A percentile compares a stretch with the other conserved stretches of the same genome.
Conservation (phyloP, 768 basidiomycete species). For the Termitomyces sp. region DNA sequence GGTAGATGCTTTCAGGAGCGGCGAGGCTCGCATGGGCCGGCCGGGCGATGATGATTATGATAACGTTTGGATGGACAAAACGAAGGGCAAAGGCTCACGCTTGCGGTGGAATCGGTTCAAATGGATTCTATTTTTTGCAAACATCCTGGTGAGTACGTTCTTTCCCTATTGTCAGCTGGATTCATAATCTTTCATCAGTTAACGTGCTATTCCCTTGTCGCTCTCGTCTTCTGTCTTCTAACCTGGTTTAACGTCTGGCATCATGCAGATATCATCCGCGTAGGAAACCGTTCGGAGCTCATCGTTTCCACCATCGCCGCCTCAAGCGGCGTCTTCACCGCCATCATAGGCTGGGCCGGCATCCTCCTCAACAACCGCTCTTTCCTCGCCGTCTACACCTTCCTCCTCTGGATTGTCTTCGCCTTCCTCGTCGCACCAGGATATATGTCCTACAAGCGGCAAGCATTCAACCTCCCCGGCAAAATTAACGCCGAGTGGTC, state of each 20-base stretch:
- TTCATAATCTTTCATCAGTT: conserved; percentile 23
- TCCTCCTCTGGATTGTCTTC: conserved; percentile 72
- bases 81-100: conserved; percentile 31
- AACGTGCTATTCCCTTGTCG: conserved; percentile 52
- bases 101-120: conserved; percentile 83
- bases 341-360: conserved; percentile 74
- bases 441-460: conserved; percentile 70
- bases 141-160: conserved; percentile 35
- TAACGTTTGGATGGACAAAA: conserved; percentile 22
- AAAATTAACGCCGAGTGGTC: conserved; percentile 78
- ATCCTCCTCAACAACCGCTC: conserved; percentile 82
- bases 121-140: conserved; percentile 69
- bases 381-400: conserved; percentile 76
- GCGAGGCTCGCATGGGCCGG: conserved; percentile 35
- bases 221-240: conserved; percentile 59
- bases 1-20: conserved; percentile 44
- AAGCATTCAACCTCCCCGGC: conserved; percentile 57
- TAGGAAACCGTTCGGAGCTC: conserved; percentile 63
- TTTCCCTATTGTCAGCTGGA: neutral
- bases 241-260: conserved; percentile 76
- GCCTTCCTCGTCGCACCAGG: conserved; percentile 70
- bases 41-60: conserved; percentile 39
- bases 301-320: conserved; percentile 66
- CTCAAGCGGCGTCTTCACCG: conserved; percentile 52
- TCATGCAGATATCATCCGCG: conserved; percentile 61